phyloP scores from a whole-genome alignment of 345 rosid genomes.

The Excoecaria cochinchinensis region DNA sequence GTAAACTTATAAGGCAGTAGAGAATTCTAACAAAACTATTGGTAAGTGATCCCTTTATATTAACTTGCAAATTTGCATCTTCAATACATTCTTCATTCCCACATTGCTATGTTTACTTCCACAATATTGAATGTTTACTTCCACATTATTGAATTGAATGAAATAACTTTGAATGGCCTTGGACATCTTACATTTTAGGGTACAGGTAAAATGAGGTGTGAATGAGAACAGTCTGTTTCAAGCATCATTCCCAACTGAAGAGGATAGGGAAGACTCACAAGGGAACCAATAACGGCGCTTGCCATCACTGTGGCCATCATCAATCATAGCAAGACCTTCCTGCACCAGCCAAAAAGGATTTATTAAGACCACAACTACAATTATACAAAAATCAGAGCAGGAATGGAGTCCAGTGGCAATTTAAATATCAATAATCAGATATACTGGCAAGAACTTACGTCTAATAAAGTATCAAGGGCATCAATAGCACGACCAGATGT shows the following conservation, averaged over 20 bases:
- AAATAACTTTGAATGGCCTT: neutral
- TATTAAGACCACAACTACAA: slow-evolving; percentile 25
- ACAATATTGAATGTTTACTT: neutral
- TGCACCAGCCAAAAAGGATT: slow-evolving; percentile 32
- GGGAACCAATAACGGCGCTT: slow-evolving; percentile 83
- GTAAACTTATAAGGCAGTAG: neutral
- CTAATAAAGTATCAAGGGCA: slow-evolving; percentile 71
- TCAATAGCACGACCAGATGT: slow-evolving; percentile 79
- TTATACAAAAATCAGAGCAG: neutral
- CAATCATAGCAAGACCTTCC: slow-evolving; percentile 90
- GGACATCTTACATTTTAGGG: neutral
- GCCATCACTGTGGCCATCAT: slow-evolving; percentile 68
- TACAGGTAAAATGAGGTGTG: neutral
- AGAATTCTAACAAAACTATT: no score
- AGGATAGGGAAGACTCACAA: slow-evolving; percentile 66
- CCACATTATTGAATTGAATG: neutral
- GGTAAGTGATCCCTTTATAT: neutral
- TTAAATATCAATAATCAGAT: neutral
- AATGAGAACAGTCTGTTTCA: slow-evolving; percentile 10
- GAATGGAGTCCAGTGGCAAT: neutral
- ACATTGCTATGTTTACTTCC: neutral
- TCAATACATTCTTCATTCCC: neutral
- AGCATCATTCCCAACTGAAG: slow-evolving; percentile 41
- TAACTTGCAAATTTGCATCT: neutral
- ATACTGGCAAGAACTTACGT: slow-evolving; percentile 39